These are phyloP conservation scores for Nectriaceae sp. DNA, from an alignment of 2,329 filamentous ascomycete genomes.

Conservation along the genomic window DNA sequence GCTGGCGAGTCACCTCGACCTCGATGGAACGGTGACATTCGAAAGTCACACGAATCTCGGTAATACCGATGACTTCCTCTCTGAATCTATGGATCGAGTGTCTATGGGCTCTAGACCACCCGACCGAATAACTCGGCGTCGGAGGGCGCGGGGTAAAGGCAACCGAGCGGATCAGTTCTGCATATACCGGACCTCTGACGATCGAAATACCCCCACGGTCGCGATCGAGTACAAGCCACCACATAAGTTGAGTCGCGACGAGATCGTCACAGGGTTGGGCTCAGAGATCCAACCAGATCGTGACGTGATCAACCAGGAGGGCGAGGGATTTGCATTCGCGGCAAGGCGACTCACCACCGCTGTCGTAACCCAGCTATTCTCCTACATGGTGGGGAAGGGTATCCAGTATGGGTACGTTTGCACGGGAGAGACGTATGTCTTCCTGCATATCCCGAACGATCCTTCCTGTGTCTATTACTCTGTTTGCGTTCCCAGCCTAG, in stretches of 20 bases:
- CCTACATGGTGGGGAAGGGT: slow-evolving; percentile 39
- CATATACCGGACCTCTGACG: slow-evolving; percentile 15
- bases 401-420: slow-evolving; percentile 38
- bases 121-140: slow-evolving; percentile 1
- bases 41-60: slow-evolving; percentile 39
- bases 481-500: slow-evolving; percentile 34
- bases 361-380: slow-evolving; percentile 42
- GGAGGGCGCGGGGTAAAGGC: slow-evolving; percentile 29
- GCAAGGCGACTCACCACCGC: slow-evolving; percentile 35
- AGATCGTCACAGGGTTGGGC: slow-evolving; percentile 34
- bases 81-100: slow-evolving; percentile 26
- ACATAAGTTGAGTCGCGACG: slow-evolving; percentile 36
- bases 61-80: slow-evolving; percentile 20
- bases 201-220: slow-evolving; percentile 20
- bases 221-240: slow-evolving; percentile 43
- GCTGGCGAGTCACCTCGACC: slow-evolving; percentile 31
- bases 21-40: slow-evolving; percentile 37
- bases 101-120: slow-evolving; percentile 10
- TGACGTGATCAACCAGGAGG: slow-evolving; percentile 35
- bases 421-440: slow-evolving; percentile 36
- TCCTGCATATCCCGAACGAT: slow-evolving; percentile 36
- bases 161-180: slow-evolving; percentile 36
- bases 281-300: slow-evolving; percentile 36
- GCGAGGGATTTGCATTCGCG: slow-evolving; percentile 30
- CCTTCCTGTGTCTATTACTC: slow-evolving; percentile 35